phyloP scores from a whole-genome alignment of 1,284 basidiomycete species.

The Fistulinella cinereoalba region DNA sequence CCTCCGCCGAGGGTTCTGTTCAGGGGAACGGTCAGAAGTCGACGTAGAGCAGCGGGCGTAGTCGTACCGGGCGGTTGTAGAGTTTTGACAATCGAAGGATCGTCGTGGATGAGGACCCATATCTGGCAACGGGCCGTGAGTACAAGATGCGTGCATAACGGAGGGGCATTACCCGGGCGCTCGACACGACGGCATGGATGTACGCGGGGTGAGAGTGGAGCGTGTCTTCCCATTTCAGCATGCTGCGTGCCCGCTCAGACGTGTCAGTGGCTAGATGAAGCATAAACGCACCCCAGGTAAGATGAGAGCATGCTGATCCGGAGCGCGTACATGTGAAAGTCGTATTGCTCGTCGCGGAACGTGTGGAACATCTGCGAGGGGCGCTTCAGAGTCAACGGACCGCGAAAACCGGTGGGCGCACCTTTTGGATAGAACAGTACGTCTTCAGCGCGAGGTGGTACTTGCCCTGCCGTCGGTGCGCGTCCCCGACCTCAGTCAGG shows the following conservation, averaged over 20 bases:
- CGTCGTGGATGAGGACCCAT: slow-evolving; percentile 72
- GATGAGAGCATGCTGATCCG: slow-evolving; percentile 86
- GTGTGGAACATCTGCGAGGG: slow-evolving; percentile 71
- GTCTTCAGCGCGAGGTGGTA: slow-evolving; percentile 86
- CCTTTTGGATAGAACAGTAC: slow-evolving; percentile 76
- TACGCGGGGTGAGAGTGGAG: slow-evolving; percentile 77
- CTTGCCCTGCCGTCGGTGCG: slow-evolving; percentile 63
- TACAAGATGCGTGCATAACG: slow-evolving; percentile 6
- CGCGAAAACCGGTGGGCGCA: slow-evolving; percentile 31
- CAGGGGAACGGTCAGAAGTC: slow-evolving; percentile 25
- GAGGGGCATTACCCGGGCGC: slow-evolving; percentile 51
- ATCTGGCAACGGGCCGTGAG: slow-evolving; percentile 48
- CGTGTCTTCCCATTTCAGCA: slow-evolving; percentile 82
- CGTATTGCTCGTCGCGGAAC: slow-evolving; percentile 95
- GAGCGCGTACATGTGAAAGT: slow-evolving; percentile 96
- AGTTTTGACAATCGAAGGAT: slow-evolving; percentile 57
- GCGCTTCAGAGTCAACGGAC: slow-evolving; percentile 2
- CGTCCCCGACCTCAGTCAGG: slow-evolving; percentile 80
- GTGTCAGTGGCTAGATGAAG: background rate
- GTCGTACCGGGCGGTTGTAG: slow-evolving; percentile 33
- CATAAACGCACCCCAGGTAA: slow-evolving; percentile 66
- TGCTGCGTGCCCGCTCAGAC: slow-evolving; percentile 45
- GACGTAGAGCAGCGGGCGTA: too few relatives aligned
- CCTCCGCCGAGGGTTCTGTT: slow-evolving; percentile 54
- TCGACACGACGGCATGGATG: slow-evolving; percentile 69